Percentiles rank a stretch among this genome's conserved stretches.
Conservation (phyloP, 1,284 basidiomycete genomes). For the Cystobasidium sp. region DNA sequence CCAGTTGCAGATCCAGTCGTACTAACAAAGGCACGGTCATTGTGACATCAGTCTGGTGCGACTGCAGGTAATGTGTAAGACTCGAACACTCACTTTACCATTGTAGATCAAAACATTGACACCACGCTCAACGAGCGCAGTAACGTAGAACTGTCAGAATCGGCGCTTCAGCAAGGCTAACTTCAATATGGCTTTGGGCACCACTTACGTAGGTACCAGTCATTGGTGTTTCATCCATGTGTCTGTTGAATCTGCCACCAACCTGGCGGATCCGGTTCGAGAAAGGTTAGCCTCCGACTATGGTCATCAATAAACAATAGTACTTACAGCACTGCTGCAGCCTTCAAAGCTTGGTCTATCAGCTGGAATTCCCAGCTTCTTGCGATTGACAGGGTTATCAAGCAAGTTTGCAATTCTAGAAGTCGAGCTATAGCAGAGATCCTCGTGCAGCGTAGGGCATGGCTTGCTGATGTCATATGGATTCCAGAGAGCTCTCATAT, state of each 20-base stretch:
- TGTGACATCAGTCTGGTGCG: background rate
- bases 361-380: constrained; percentile 47
- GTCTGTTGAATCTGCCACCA: constrained; percentile 38
- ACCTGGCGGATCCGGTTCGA: constrained; percentile 19
- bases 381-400: constrained; percentile 44
- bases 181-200: no score
- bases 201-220: constrained; percentile 18
- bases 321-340: constrained; percentile 40
- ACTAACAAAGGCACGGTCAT: background rate
- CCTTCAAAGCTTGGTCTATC: constrained; percentile 43
- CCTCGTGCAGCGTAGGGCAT: constrained; percentile 44
- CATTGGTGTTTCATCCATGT: constrained; percentile 25
- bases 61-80: background rate
- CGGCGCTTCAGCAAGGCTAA: background rate
- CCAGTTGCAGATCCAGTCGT: constrained; percentile 55
- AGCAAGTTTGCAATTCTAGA: constrained; percentile 46
- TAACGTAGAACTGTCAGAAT: constrained; percentile 62
- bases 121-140: constrained; percentile 73
- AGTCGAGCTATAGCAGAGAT: constrained; percentile 48
- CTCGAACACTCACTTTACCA: constrained; percentile 57
- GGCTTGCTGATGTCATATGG: constrained; percentile 46
- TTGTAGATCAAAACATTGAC: constrained; percentile 74
- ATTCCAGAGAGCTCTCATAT: constrained; percentile 41
- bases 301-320: background rate
- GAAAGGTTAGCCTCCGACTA: background rate